Evolutionary conservation across 1,284 basidiomycete species (phyloP).

Genomic region (Porodaedalea pini): DNA sequence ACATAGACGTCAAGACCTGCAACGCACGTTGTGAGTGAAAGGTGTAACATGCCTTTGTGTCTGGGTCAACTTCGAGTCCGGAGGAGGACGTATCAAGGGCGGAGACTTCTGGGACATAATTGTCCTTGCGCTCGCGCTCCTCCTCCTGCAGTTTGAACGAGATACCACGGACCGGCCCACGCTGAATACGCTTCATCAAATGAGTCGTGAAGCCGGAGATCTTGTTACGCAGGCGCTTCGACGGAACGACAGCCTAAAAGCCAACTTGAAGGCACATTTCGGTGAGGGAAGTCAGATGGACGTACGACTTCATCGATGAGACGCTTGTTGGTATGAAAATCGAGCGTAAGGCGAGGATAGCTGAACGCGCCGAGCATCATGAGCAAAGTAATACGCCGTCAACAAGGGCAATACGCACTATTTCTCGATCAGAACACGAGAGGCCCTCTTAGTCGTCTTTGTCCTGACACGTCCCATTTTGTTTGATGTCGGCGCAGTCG

Average conservation of each 20-base stretch:
- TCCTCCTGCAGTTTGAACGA: slow-evolving; percentile 99
- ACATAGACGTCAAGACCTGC: no score
- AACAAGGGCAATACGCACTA: slow-evolving; percentile 62
- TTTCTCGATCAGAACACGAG: slow-evolving; percentile 99
- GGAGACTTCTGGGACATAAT: slow-evolving; percentile 95
- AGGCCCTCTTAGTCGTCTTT: slow-evolving; percentile 99
- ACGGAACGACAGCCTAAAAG: slow-evolving; percentile 86
- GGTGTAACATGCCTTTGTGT: slow-evolving; percentile 76
- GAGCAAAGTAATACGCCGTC: not conserved
- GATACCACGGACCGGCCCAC: slow-evolving; percentile 98
- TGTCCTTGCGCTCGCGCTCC: slow-evolving; percentile 99
- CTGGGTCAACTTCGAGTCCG: slow-evolving; percentile 83
- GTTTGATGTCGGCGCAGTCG: not conserved
- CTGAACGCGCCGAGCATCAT: slow-evolving; percentile 35
- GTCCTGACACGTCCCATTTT: slow-evolving; percentile 94
- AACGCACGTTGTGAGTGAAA: no score
- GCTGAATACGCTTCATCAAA: slow-evolving; percentile 99
- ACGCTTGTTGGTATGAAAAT: slow-evolving; percentile 99
- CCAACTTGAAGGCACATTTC: not conserved
- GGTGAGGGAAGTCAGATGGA: slow-evolving; percentile 27
- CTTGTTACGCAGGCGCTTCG: slow-evolving; percentile 99
- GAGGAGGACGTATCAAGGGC: slow-evolving; percentile 79
- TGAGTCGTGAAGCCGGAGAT: slow-evolving; percentile 99
- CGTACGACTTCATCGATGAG: slow-evolving; percentile 98
- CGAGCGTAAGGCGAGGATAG: slow-evolving; percentile 94